These are phyloP conservation scores for Oryza punctata DNA, from an alignment of 176 grass and related monocot genomes.

Conservation along the genomic window DNA sequence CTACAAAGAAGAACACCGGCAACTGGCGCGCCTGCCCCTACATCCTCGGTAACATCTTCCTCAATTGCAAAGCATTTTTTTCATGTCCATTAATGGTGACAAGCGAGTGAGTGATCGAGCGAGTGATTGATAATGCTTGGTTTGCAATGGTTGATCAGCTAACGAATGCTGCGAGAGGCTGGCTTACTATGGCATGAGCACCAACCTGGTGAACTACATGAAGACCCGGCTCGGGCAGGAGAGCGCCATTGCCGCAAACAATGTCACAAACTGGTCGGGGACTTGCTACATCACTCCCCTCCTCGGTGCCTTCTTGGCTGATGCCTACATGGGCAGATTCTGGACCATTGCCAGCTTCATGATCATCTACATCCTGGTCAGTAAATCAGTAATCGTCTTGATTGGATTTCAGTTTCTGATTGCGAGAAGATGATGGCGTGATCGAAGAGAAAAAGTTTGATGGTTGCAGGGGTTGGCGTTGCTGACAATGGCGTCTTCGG, in stretches of 20 bases:
- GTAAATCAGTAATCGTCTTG: background rate
- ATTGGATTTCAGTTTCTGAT: background rate
- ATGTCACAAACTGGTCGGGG: slow-evolving; percentile 74
- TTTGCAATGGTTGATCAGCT: slow-evolving; percentile 30
- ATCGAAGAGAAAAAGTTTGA: background rate
- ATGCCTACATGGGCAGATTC: slow-evolving; percentile 79
- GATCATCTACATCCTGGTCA: slow-evolving; percentile 76
- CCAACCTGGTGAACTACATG: slow-evolving; percentile 87
- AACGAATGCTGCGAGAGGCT: slow-evolving; percentile 88
- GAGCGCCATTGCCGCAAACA: slow-evolving; percentile 56
- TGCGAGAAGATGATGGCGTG: too few species aligned
- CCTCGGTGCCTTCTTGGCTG: slow-evolving; percentile 78
- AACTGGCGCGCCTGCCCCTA: slow-evolving; percentile 83
- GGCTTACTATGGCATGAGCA: slow-evolving; percentile 90
- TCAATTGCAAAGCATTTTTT: background rate
- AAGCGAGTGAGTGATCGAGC: background rate
- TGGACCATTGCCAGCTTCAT: slow-evolving; percentile 84
- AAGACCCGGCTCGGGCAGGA: slow-evolving; percentile 48
- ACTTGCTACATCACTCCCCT: slow-evolving; percentile 83
- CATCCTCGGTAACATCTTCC: slow-evolving; percentile 63
- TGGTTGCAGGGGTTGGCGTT: slow-evolving; percentile 57
- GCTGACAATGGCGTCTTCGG: slow-evolving; percentile 61
- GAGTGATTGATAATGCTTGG: background rate
- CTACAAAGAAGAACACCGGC: slow-evolving; percentile 59
- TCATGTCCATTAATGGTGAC: background rate